Conservation (phyloP, 345 rosid genomes). For the Camelina laxa region DNA sequence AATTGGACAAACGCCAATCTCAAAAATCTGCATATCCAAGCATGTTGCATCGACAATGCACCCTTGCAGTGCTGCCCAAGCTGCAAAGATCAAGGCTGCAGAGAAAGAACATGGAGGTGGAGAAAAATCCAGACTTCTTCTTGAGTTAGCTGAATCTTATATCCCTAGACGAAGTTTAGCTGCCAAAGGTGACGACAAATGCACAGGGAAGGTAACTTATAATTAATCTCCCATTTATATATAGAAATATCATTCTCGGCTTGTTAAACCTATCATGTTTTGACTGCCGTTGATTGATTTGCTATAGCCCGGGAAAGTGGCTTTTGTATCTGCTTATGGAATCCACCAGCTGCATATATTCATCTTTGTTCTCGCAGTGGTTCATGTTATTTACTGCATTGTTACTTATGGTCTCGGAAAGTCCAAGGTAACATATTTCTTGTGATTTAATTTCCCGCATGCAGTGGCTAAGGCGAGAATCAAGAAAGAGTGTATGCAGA, state of each 20-base stretch:
- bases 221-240: background rate
- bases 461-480: background rate
- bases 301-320: constrained; percentile 68
- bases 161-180: constrained; percentile 58
- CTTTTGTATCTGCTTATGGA: constrained; percentile 83
- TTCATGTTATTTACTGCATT: constrained; percentile 80
- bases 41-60: constrained; percentile 63
- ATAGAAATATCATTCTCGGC: background rate
- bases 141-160: constrained; percentile 46
- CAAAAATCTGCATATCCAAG: constrained; percentile 63
- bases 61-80: constrained; percentile 49
- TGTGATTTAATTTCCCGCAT: background rate
- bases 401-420: constrained; percentile 76
- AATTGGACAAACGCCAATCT: constrained; percentile 55
- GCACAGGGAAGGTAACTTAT: constrained; percentile 50
- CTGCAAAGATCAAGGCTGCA: background rate
- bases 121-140: constrained; percentile 48
- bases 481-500: constrained; percentile 5
- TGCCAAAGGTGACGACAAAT: constrained; percentile 49
- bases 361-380: constrained; percentile 83
- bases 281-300: background rate
- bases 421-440: constrained; percentile 60
- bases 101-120: background rate
- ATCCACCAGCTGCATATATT: constrained; percentile 93
- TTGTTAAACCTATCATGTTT: background rate